Base-by-base conservation (phyloP, 2,329 filamentous ascomycete species). In the Ophiostoma ulmi region DNA sequence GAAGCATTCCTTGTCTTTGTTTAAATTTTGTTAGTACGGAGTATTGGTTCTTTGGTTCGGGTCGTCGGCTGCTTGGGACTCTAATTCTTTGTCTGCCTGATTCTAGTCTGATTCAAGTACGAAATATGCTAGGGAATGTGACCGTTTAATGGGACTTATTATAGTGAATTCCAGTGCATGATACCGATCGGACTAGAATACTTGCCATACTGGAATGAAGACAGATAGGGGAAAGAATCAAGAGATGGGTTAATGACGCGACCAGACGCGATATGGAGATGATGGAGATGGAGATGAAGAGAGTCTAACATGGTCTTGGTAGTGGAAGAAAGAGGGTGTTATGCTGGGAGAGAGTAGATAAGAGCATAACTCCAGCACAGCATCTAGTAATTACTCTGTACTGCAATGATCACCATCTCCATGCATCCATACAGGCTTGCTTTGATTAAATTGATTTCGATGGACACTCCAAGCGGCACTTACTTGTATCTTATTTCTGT, bases 401-500 rank as follows among this genome's bases (percentile, higher is more conserved):
- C 8, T 26, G 52, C 8, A 58, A 11, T 26, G 52, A 58, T 58
- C 52, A 58, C 44, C 44, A 48, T 48, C 17, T 48, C 17, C 44
- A 48, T 48, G n/a, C 44, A 48, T 48, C 17, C 44, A 48, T 39
- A n/a, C 44, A 17, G 44, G 44, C 44, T 22, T 17, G 26, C 44
- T 22, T 58, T 58, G 52, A 26, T 58, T 58, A 26, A 58, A 58
- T 20, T 48, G 17, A 48, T 58, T 58, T 58, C 52, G 52, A 58
- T 58, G 11, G 52, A 5, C 52, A 58, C 52, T 58, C 44, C 44
- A 48, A 20, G 41, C 38, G 2, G 44, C 44, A 17, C 44, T 17
- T 48, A 14, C 11, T 55, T 26, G 52, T 48, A 10, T 44, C 17
- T 1, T 48, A 10, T 44, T 48, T 1, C 7, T 39, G 44, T 48